A percentile compares a stretch with the other conserved stretches of the same genome.
phyloP scores from a whole-genome alignment of 768 basidiomycete species.

The Hysterangium stoloniferum region DNA sequence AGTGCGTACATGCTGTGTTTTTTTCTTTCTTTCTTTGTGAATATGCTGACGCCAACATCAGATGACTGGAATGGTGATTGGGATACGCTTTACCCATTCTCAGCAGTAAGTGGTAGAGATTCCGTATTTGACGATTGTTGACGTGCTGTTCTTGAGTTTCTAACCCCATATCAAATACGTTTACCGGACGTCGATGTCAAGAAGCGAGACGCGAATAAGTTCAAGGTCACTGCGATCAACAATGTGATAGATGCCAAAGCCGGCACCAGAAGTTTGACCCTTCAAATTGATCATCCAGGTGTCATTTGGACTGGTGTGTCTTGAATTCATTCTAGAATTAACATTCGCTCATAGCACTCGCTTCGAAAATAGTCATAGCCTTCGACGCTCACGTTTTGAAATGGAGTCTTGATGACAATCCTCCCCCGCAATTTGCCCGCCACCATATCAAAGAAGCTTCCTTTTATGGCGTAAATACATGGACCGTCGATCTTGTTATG shows the following conservation, averaged over 20 bases:
- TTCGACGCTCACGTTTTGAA: constrained; percentile 85
- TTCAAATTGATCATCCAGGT: constrained; percentile 69
- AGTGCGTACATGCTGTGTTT: not conserved
- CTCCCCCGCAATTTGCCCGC: constrained; percentile 64
- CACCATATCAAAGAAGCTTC: constrained; percentile 93
- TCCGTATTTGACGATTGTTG: too few relatives aligned
- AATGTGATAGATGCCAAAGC: constrained; percentile 44
- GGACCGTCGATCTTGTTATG: constrained; percentile 66
- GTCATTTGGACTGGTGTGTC: constrained; percentile 77
- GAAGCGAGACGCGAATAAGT: constrained; percentile 26
- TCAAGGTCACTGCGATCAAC: constrained; percentile 51
- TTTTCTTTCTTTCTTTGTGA: not conserved
- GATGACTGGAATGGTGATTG: constrained; percentile 80
- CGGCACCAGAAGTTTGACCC: constrained; percentile 61
- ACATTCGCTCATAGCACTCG: not conserved
- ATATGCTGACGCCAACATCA: constrained; percentile 24
- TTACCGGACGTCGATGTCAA: constrained; percentile 37
- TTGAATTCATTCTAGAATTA: not conserved
- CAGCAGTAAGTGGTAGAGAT: constrained; percentile 48
- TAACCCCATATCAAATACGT: constrained; percentile 76
- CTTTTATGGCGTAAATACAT: constrained; percentile 69
- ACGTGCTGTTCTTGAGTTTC: constrained; percentile 53
- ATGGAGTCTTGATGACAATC: constrained; percentile 77
- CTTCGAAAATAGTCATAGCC: constrained; percentile 51
- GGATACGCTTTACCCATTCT: constrained; percentile 81